A percentile compares a stretch with the other conserved stretches of the same genome.
phyloP scores from a whole-genome alignment of 2,329 filamentous ascomycete species.

The Paecilomyces fulvus region DNA sequence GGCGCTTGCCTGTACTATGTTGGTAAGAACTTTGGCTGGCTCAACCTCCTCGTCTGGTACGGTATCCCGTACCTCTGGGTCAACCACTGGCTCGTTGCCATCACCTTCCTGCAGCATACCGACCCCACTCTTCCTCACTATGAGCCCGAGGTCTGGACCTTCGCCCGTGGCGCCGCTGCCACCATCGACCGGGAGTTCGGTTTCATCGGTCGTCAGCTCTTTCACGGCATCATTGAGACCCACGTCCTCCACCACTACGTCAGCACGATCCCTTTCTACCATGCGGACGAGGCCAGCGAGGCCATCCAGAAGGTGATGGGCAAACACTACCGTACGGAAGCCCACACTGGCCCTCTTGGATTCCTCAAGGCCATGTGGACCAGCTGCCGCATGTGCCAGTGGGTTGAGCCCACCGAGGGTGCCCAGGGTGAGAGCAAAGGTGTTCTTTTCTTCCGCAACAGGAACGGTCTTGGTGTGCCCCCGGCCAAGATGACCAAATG shows the following conservation, averaged over 20 bases:
- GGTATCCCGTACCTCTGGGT: constrained; percentile 93
- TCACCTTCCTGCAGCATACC: constrained; percentile 96
- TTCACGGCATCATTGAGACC: constrained; percentile 96
- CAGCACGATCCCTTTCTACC: constrained; percentile 91
- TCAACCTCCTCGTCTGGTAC: constrained; percentile 91
- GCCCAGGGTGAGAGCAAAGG: constrained; percentile 73
- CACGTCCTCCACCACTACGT: constrained; percentile 98
- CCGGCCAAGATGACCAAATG: constrained; percentile 36
- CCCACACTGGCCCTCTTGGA: constrained; percentile 64
- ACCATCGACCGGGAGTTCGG: constrained; percentile 97
- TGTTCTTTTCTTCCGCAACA: constrained; percentile 91
- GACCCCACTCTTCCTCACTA: constrained; percentile 93
- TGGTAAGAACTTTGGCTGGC: constrained; percentile 69
- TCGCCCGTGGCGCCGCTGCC: constrained; percentile 82
- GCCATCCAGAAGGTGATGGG: constrained; percentile 96
- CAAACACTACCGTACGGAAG: constrained; percentile 82
- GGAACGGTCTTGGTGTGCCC: constrained; percentile 69
- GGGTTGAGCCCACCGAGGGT: constrained; percentile 85
- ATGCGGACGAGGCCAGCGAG: constrained; percentile 88
- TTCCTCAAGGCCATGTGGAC: constrained; percentile 80
- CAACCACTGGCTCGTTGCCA: constrained; percentile 97
- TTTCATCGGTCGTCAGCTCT: constrained; percentile 80
- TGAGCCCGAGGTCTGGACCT: constrained; percentile 78
- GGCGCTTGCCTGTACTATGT: constrained; percentile 57
- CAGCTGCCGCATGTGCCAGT: constrained; percentile 82